Base-by-base conservation (phyloP, 73 alveolate genomes). In the Durusdinium trenchii region DNA sequence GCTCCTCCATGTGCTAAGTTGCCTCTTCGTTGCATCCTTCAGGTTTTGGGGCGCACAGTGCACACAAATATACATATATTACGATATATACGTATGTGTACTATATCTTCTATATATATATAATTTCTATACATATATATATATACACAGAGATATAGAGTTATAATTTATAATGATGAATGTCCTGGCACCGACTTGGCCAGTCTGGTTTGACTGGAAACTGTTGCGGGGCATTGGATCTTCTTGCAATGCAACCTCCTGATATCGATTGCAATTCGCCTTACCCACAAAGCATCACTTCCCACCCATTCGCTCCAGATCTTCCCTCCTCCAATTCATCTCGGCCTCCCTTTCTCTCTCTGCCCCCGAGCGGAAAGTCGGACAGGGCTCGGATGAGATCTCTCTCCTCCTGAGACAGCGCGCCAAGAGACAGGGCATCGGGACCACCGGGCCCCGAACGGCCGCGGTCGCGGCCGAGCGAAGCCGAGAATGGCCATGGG, bases 301-400 rank as follows among this genome's bases (percentile, higher is more conserved):
- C n/a, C n/a, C n/a, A n/a, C n/a, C n/a, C n/a, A n/a, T n/a, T n/a
- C n/a, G n/a, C n/a, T n/a, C n/a, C n/a, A n/a, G n/a, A n/a, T n/a
- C n/a, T n/a, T n/a, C n/a, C n/a, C n/a, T n/a, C n/a, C 64, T 12
- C 64, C 64, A 9, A 20, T 20, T 20, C 20, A 12, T 54, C 64
- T 20, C 64, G 9, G 64, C 64, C 20, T 54, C 64, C 64, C 64
- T 54, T 9, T 9, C 9, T 20, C 64, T 20, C 64, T 54, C 64
- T 20, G 89, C 89, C 6, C 52, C 46, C 84, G 23, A 14, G 60
- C 98, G 98, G 90, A 69, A 91, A 91, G 61, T 91, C 98, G 40
- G 98, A 48, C 46, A 91, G 76, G 57, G 98, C 98, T 9, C 98
- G 87, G 60, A 91, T 48, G 54, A 91, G 76, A 48, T 91, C 98